A percentile compares a stretch with the other conserved stretches of the same genome.
phyloP scores from a whole-genome alignment of 257 asterid genomes.

The Solanum megistacrolobum region DNA sequence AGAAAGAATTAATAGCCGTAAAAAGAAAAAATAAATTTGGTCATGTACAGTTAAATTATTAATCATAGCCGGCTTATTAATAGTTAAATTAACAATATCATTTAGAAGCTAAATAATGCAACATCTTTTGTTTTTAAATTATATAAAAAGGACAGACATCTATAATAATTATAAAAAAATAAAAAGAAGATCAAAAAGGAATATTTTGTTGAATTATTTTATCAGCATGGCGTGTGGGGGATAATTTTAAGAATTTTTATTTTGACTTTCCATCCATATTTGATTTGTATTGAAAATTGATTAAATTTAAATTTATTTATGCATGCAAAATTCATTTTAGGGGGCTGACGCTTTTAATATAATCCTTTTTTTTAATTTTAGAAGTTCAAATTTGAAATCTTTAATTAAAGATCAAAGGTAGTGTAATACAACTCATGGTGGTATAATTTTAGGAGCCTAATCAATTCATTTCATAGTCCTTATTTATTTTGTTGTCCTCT shows the following conservation, averaged over 20 bases:
- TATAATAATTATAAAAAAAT: background rate
- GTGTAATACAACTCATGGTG: too few relatives aligned
- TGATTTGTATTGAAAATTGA: too few relatives aligned
- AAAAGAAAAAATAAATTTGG: background rate
- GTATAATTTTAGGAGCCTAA: background rate
- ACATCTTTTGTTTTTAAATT: background rate
- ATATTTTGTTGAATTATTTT: background rate
- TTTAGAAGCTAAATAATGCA: background rate
- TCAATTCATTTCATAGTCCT: background rate
- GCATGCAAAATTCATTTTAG: fast-evolving
- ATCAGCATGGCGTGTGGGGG: background rate
- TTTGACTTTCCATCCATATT: too few relatives aligned
- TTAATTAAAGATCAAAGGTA: too few relatives aligned
- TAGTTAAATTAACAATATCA: background rate
- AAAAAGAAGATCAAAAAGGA: background rate
- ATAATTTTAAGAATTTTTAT: background rate
- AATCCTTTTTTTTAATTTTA: too few relatives aligned
- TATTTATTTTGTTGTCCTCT: background rate
- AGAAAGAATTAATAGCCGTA: background rate
- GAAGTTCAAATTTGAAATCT: too few relatives aligned
- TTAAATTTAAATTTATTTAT: too few relatives aligned
- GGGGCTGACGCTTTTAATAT: too few relatives aligned
- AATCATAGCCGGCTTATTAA: background rate
- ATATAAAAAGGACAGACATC: background rate
- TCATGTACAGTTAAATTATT: background rate